A percentile compares a stretch with the other conserved stretches of the same genome.
phyloP scores from a whole-genome alignment of 306 rosid genomes.

The Potentilla sterilis region DNA sequence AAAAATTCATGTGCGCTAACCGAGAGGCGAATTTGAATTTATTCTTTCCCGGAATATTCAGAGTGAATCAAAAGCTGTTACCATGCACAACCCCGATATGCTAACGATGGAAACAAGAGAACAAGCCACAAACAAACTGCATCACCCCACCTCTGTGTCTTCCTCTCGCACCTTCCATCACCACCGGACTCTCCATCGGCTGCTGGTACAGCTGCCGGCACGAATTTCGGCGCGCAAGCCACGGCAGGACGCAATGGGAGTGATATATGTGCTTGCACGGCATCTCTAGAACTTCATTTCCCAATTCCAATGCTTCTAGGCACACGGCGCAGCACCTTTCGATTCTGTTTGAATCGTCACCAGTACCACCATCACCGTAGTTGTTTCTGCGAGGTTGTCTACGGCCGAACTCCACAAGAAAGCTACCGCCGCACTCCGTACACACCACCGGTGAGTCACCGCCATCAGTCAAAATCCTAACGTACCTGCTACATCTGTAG shows the following conservation, averaged over 20 bases:
- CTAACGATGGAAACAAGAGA: constrained; percentile 58
- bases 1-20: too few species aligned
- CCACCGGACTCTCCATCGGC: constrained; percentile 23
- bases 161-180: constrained; percentile 68
- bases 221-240: constrained; percentile 37
- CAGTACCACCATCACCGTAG: constrained; percentile 4
- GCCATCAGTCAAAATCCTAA: constrained; percentile 36
- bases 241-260: constrained; percentile 65
- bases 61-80: neutral
- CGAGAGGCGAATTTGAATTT: too few species aligned
- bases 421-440: constrained; percentile 60
- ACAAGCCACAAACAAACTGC: constrained; percentile 31
- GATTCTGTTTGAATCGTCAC: constrained; percentile 53
- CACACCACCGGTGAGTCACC: constrained; percentile 40
- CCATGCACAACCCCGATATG: constrained; percentile 48
- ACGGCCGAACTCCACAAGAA: constrained; percentile 53
- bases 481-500: constrained; percentile 67
- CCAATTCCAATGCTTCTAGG: constrained; percentile 57
- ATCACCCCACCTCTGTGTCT: constrained; percentile 50
- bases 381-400: constrained; percentile 55
- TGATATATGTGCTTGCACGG: constrained; percentile 86
- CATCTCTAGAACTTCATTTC: constrained; percentile 55
- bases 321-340: constrained; percentile 70
- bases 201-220: too few species aligned
- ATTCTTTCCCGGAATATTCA: constrained; percentile 22